Percentiles rank a stretch among this genome's conserved stretches.
Conservation (phyloP, 129 eudicot species). For the Calendula officinalis region DNA sequence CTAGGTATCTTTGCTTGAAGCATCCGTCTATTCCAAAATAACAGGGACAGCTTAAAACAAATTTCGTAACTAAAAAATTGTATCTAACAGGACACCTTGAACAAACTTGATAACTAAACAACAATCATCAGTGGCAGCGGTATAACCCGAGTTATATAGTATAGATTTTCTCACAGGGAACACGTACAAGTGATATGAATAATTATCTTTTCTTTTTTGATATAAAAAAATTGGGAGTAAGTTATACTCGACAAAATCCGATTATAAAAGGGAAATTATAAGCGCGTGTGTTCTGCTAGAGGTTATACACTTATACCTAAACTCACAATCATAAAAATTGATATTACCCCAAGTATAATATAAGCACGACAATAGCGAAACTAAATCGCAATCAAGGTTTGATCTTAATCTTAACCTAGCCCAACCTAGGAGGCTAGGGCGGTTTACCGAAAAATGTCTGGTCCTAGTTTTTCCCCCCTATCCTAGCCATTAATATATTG, state of each 20-base stretch:
- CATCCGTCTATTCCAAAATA: conserved; percentile 32
- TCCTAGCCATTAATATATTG: no score
- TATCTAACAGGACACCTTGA: no score
- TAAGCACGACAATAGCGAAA: background rate
- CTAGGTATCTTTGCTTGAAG: conserved; percentile 32
- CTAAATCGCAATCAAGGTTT: background rate
- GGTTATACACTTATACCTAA: no score
- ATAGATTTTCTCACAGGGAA: conserved; percentile 22
- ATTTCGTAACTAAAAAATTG: conserved; percentile 1
- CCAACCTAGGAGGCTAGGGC: conserved; percentile 4
- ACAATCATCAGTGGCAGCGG: background rate
- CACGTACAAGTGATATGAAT: conserved; percentile 5
- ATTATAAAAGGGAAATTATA: background rate
- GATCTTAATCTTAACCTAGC: background rate
- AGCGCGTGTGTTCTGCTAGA: no score
- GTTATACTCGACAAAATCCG: background rate
- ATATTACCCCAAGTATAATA: no score
- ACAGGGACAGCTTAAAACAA: conserved; percentile 19
- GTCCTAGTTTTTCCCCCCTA: background rate
- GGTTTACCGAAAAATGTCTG: background rate
- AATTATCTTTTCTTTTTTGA: background rate
- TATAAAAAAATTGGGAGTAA: background rate
- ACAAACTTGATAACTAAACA: background rate
- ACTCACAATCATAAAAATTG: background rate
- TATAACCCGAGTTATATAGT: conserved; percentile 12